Conservation (phyloP, 495 filamentous ascomycete genomes). For the Jackrogersella minutella region DNA sequence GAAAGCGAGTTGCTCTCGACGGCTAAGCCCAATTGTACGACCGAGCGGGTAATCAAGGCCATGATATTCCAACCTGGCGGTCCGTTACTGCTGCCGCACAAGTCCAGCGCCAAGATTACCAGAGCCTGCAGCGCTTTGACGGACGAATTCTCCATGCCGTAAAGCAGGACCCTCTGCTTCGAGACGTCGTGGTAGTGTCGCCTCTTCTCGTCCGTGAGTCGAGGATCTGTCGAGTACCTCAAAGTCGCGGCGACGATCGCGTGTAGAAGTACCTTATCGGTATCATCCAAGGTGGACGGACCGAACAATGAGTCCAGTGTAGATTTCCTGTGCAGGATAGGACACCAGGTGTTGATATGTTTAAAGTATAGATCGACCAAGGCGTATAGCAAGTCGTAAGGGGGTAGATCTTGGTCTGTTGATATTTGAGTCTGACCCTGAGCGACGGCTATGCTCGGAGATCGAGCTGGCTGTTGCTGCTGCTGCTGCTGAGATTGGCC, state of each 20-base stretch:
- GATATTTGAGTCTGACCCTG: constrained; percentile 51
- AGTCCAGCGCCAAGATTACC: constrained; percentile 80
- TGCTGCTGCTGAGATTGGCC: constrained; percentile 47
- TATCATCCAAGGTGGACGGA: constrained; percentile 74
- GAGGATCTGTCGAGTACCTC: constrained; percentile 76
- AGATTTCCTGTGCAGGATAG: constrained; percentile 81
- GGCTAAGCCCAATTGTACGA: constrained; percentile 83
- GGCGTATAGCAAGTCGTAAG: constrained; percentile 83
- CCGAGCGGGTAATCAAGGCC: constrained; percentile 83
- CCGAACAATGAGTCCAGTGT: constrained; percentile 86
- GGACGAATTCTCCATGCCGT: constrained; percentile 85
- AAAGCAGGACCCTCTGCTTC: constrained; percentile 84
- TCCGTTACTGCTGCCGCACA: constrained; percentile 81
- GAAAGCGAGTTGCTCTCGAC: constrained; percentile 80
- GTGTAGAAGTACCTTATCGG: constrained; percentile 82
- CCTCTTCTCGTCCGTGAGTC: constrained; percentile 74
- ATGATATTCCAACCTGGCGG: constrained; percentile 90
- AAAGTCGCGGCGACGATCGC: constrained; percentile 87
- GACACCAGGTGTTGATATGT: constrained; percentile 90
- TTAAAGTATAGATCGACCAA: constrained; percentile 89
- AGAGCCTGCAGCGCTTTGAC: constrained; percentile 87
- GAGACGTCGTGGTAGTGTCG: constrained; percentile 78
- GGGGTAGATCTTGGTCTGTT: constrained; percentile 78
- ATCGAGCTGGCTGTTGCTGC: constrained; percentile 51
- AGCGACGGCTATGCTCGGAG: constrained; percentile 53